These are phyloP conservation scores for Backusella sp. DNA, from an alignment of 192 early-diverging fungal species.

Conservation along the genomic window DNA sequence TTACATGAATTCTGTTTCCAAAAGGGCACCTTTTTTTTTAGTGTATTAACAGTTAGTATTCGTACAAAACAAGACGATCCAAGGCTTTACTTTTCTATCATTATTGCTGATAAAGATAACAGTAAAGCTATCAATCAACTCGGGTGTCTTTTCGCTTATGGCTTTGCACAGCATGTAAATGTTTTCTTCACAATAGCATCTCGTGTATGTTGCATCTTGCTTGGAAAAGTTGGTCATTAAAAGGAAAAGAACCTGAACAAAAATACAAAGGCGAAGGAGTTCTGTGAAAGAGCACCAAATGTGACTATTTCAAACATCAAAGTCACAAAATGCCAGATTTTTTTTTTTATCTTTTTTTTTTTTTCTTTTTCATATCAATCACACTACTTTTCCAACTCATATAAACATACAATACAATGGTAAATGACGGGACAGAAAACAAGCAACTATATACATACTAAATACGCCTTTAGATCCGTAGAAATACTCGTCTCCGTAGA, in stretches of 20 bases:
- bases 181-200: constrained; percentile 31
- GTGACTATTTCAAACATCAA: constrained; percentile 3
- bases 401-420: background rate
- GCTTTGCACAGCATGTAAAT: constrained; percentile 17
- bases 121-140: background rate
- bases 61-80: background rate
- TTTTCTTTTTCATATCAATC: background rate
- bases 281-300: background rate
- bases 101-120: constrained; percentile 26
- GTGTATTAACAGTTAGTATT: background rate
- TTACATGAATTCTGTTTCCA: constrained; percentile 18
- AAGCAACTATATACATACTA: background rate
- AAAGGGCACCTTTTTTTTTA: constrained; percentile 21
- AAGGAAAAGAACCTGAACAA: background rate
- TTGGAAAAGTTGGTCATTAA: background rate
- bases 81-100: background rate
- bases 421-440: background rate
- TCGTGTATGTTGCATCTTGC: constrained; percentile 14
- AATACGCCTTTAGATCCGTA: constrained; percentile 57
- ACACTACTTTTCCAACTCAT: no score
- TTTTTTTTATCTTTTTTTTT: background rate
- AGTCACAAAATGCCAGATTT: background rate
- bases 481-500: constrained; percentile 83
- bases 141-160: constrained; percentile 9
- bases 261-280: no score